A percentile compares a stretch with the other conserved stretches of the same genome.
phyloP scores from a whole-genome alignment of 768 basidiomycete species.

The Tulasnella sp. region DNA sequence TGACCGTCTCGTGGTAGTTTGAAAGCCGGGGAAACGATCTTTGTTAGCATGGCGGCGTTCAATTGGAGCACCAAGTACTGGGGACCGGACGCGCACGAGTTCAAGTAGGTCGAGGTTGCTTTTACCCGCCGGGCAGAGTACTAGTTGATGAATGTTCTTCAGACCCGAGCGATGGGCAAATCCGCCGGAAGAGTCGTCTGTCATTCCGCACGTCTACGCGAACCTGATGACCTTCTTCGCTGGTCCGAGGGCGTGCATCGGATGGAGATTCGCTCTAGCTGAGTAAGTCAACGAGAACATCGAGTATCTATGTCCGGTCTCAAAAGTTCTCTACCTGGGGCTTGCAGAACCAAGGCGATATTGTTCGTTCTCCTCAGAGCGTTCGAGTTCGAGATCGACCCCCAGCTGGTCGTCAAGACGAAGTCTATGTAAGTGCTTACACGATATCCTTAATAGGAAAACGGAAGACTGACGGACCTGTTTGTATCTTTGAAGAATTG shows the following conservation, averaged over 20 bases:
- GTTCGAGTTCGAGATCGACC: constrained; percentile 12
- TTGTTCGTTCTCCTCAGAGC: constrained; percentile 7
- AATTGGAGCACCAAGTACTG: constrained; percentile 14
- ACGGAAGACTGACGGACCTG: background rate
- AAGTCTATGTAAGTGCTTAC: constrained; percentile 4
- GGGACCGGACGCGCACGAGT: constrained; percentile 17
- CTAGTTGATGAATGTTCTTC: too few relatives aligned
- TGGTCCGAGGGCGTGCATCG: constrained; percentile 15
- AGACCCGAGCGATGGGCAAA: constrained; percentile 12
- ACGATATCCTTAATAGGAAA: background rate
- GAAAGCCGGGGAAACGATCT: constrained; percentile 9
- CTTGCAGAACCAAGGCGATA: constrained; percentile 2
- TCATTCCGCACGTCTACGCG: constrained; percentile 4
- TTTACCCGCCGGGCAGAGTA: too few relatives aligned
- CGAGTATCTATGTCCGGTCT: too few relatives aligned
- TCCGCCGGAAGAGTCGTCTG: background rate
- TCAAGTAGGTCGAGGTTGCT: background rate
- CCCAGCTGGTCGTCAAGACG: background rate
- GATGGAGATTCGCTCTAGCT: constrained; percentile 9
- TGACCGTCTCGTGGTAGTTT: background rate
- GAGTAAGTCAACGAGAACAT: too few relatives aligned
- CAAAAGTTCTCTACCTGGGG: background rate
- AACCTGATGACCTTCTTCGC: constrained; percentile 11
- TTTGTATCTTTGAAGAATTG: background rate
- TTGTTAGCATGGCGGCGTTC: constrained; percentile 3